Conservation (phyloP, 257 asterid species). For the Jasminum sambac region DNA sequence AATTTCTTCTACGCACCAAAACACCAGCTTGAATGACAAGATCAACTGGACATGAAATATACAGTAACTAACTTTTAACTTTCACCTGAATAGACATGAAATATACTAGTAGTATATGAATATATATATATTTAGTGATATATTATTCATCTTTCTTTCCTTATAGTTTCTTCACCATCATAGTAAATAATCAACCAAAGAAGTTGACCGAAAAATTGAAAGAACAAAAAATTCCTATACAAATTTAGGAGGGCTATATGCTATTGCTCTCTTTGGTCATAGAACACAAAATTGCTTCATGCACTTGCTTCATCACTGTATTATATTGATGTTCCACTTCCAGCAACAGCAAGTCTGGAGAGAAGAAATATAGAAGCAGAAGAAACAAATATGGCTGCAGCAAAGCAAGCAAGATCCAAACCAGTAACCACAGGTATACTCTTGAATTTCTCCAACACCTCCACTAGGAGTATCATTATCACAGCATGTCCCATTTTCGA, state of each 20-base stretch:
- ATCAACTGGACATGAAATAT: too few species aligned
- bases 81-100: neutral
- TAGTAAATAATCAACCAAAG: neutral
- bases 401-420: slow-evolving; percentile 76
- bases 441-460: slow-evolving; percentile 74
- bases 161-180: neutral
- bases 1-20: too few species aligned
- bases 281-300: neutral
- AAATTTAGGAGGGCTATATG: neutral
- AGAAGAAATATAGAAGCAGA: slow-evolving; percentile 70
- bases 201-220: neutral
- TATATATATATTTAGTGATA: neutral
- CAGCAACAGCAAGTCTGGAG: slow-evolving; percentile 46
- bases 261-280: neutral
- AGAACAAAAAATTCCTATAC: slow-evolving; percentile 5
- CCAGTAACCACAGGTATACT: slow-evolving; percentile 53
- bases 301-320: neutral
- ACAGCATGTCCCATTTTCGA: slow-evolving; percentile 79
- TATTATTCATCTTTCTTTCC: neutral
- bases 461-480: slow-evolving; percentile 76
- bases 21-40: neutral
- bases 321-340: slow-evolving; percentile 1
- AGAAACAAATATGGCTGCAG: slow-evolving; percentile 61
- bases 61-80: neutral
- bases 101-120: neutral